Conservation (phyloP, 1,139 yeast genomes). For the Taphrina betulina region DNA sequence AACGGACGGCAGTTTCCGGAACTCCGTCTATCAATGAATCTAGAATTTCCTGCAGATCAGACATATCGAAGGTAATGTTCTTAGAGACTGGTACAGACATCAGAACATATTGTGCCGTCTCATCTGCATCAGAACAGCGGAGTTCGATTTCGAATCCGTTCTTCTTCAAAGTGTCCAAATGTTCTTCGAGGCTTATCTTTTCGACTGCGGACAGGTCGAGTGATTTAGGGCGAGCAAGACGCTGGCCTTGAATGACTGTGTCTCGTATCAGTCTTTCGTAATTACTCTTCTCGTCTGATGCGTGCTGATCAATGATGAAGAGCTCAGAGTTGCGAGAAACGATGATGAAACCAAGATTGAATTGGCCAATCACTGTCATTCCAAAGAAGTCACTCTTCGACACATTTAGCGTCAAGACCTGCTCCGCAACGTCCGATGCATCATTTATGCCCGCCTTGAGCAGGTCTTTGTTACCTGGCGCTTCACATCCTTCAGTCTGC, state of each 20-base stretch:
- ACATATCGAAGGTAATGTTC: constrained; percentile 59
- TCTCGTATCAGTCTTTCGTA: constrained; percentile 66
- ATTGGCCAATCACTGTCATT: constrained; percentile 87
- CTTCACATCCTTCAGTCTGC: neutral
- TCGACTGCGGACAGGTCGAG: constrained; percentile 75
- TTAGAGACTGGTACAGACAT: constrained; percentile 72
- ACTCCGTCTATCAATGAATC: constrained; percentile 62
- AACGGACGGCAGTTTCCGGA: constrained; percentile 51
- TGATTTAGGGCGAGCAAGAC: constrained; percentile 63
- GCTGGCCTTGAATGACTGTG: constrained; percentile 64
- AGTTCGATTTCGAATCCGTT: constrained; percentile 71
- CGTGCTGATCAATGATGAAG: constrained; percentile 94
- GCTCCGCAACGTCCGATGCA: constrained; percentile 54
- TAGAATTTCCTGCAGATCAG: constrained; percentile 35
- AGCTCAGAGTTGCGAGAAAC: constrained; percentile 58
- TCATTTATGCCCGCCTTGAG: constrained; percentile 16
- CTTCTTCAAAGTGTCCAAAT: constrained; percentile 55
- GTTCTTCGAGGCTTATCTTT: constrained; percentile 65
- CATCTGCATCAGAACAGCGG: constrained; percentile 42
- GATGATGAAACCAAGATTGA: constrained; percentile 84
- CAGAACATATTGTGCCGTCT: constrained; percentile 60
- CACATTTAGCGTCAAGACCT: constrained; percentile 55
- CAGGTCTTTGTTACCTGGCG: too few species aligned
- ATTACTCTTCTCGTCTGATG: constrained; percentile 91
- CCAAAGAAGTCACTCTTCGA: constrained; percentile 61